phyloP scores from a whole-genome alignment of 75 land plant genomes.

The Adiantum capillusveneris region DNA sequence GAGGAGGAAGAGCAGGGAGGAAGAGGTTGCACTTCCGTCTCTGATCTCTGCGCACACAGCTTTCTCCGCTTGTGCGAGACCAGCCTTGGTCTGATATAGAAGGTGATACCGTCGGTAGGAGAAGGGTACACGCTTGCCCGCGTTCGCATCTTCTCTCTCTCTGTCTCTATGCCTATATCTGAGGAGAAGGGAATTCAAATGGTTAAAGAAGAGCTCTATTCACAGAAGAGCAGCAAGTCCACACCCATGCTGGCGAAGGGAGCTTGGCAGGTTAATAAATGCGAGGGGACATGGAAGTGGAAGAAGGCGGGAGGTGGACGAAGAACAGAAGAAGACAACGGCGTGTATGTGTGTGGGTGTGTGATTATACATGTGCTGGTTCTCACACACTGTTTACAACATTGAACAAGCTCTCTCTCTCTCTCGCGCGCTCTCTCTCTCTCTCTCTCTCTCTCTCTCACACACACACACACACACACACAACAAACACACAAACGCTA shows the following conservation, averaged over 20 bases:
- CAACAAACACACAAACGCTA: neutral
- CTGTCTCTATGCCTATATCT: too few species aligned
- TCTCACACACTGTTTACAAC: neutral
- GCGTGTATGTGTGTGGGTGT: neutral
- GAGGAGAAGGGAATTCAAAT: neutral
- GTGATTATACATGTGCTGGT: neutral
- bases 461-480: too few species aligned
- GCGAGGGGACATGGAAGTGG: too few species aligned
- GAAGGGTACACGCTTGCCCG: slow-evolving; percentile 6
- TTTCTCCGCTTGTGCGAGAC: neutral
- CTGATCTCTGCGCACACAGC: neutral
- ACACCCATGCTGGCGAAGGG: neutral
- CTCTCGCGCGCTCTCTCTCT: neutral
- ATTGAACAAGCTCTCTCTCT: neutral
- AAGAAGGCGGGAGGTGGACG: neutral
- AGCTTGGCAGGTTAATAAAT: too few species aligned
- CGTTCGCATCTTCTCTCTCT: slow-evolving; percentile 9
- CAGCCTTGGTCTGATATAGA: slow-evolving; percentile 6
- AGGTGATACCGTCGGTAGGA: slow-evolving; percentile 18
- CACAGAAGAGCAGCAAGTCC: neutral
- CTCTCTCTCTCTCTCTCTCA: neutral
- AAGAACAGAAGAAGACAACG: neutral
- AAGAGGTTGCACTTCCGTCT: too few species aligned
- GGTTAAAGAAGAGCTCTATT: neutral
- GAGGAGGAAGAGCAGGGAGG: neutral